phyloP scores from a whole-genome alignment of 2,329 filamentous ascomycete genomes.

The Scedosporium minutisporum region DNA sequence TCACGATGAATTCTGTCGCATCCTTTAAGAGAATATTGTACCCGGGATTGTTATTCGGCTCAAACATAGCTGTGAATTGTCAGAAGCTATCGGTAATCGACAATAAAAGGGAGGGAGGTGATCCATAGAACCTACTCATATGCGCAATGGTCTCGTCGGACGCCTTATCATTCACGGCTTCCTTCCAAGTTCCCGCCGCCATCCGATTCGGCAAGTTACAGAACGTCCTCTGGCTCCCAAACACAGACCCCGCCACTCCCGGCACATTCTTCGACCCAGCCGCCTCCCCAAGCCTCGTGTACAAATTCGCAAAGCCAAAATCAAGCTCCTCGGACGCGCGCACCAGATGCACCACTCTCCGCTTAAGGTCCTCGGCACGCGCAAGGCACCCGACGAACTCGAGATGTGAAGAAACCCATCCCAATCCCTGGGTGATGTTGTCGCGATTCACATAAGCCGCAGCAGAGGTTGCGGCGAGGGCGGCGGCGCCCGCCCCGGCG shows the following conservation, averaged over 20 bases:
- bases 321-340: constrained; percentile 53
- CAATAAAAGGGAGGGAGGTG: neutral
- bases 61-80: constrained; percentile 55
- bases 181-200: constrained; percentile 50
- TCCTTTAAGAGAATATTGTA: constrained; percentile 58
- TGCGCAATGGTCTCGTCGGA: constrained; percentile 74
- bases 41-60: constrained; percentile 59
- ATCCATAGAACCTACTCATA: constrained; percentile 43
- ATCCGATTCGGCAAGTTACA: constrained; percentile 64
- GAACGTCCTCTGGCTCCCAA: constrained; percentile 72
- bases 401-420: constrained; percentile 82
- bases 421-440: constrained; percentile 63
- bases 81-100: neutral
- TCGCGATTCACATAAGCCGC: constrained; percentile 82
- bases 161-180: constrained; percentile 69
- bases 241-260: constrained; percentile 42
- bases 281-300: constrained; percentile 69
- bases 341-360: constrained; percentile 61
- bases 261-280: constrained; percentile 42
- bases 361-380: constrained; percentile 70
- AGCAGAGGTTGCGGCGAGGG: constrained; percentile 71
- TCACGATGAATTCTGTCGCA: constrained; percentile 53
- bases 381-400: constrained; percentile 88
- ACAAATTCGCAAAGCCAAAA: constrained; percentile 77
- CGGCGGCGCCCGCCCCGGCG: constrained; percentile 73